A percentile compares a stretch with the other conserved stretches of the same genome.
phyloP scores from a whole-genome alignment of 108 stramenopile species.

The Nannochloropsis salina region DNA sequence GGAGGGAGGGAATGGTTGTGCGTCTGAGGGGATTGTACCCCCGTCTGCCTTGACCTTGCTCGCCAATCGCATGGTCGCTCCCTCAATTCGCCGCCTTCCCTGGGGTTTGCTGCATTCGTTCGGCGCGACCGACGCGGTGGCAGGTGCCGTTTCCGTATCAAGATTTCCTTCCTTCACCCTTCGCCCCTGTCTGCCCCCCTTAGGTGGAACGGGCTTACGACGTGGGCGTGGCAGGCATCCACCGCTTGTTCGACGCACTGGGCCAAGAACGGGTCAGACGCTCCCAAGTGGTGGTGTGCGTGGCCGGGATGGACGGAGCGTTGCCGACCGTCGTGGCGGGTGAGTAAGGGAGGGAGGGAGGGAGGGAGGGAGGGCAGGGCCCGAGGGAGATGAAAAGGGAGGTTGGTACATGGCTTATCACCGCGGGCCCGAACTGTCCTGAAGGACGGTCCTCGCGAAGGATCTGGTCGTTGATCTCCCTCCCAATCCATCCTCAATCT shows the following conservation, averaged over 20 bases:
- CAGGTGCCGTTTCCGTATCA: no score
- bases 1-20: no score
- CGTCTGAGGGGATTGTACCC: no score
- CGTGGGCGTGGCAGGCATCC: conserved; percentile 89
- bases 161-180: no score
- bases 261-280: background rate
- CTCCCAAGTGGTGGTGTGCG: conserved; percentile 28
- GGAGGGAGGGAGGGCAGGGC: background rate
- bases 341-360: conserved; percentile 1
- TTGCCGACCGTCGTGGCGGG: conserved; percentile 86
- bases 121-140: no score
- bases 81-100: background rate
- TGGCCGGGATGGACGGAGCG: conserved; percentile 58
- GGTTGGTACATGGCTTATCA: no score
- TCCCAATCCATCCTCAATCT: background rate
- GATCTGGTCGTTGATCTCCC: background rate
- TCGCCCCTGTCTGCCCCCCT: background rate
- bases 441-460: no score
- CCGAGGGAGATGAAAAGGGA: background rate
- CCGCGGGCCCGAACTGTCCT: no score
- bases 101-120: no score
- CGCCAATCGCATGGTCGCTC: background rate
- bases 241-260: conserved; percentile 67
- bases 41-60: background rate
- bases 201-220: conserved; percentile 73